Percentiles rank a stretch among this genome's conserved stretches.
Evolutionary conservation across 495 filamentous ascomycete genomes (phyloP).

Genomic region (Podospora conica): DNA sequence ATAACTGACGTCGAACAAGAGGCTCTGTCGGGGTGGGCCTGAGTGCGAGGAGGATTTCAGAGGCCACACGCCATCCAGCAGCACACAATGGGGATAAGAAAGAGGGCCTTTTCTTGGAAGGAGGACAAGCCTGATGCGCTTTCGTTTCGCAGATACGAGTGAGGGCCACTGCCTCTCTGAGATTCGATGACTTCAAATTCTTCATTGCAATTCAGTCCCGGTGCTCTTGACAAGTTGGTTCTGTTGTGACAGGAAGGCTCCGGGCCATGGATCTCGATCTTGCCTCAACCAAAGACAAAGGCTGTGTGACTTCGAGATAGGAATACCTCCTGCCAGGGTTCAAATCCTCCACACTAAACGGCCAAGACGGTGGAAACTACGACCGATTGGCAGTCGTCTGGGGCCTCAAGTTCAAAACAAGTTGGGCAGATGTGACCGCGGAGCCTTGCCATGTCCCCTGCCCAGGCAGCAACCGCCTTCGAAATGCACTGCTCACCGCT

Average conservation of each 20-base stretch:
- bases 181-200: neutral
- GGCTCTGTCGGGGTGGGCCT: no score
- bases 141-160: neutral
- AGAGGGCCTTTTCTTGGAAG: neutral
- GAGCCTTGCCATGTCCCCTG: neutral
- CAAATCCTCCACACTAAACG: no score
- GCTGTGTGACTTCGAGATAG: no score
- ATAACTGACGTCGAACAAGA: no score
- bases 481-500: no score
- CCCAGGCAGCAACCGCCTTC: neutral
- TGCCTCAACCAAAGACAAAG: no score
- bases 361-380: neutral
- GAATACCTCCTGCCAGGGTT: no score
- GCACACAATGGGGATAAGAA: neutral
- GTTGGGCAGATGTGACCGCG: neutral
- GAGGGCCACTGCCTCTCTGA: no score
- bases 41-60: neutral
- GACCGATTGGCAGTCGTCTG: neutral
- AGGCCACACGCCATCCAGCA: neutral
- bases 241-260: no score
- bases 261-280: no score
- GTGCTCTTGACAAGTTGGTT: no score
- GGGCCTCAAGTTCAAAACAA: neutral
- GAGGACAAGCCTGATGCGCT: no score
- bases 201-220: neutral